These are phyloP conservation scores for Lasiodiplodia citricola DNA, from an alignment of 2,329 filamentous ascomycete genomes.

Conservation along the genomic window DNA sequence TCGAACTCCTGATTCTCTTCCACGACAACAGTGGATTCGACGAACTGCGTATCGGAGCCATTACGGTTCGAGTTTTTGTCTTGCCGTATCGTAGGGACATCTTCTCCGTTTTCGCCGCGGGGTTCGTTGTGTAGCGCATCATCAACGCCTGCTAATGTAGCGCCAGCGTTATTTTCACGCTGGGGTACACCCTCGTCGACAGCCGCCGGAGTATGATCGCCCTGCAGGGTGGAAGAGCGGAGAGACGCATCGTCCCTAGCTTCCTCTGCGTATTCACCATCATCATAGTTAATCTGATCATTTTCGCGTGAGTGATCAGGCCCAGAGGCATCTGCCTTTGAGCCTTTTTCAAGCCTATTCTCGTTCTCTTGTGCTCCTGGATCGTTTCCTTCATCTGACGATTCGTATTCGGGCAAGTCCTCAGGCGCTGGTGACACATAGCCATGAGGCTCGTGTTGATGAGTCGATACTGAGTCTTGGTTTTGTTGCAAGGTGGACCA, in stretches of 20 bases:
- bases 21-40: neutral
- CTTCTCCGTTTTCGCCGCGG: neutral
- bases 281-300: constrained; percentile 58
- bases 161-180: neutral
- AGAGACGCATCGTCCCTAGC: constrained; percentile 32
- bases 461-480: neutral
- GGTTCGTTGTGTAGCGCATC: neutral
- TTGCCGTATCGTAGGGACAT: neutral
- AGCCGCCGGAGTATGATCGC: constrained; percentile 35
- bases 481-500: neutral
- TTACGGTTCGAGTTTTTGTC: neutral
- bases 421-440: constrained; percentile 5
- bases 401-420: constrained; percentile 10
- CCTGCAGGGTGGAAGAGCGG: constrained; percentile 42
- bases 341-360: neutral
- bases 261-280: constrained; percentile 46
- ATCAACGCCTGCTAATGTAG: neutral
- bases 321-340: neutral
- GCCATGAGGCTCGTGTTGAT: neutral
- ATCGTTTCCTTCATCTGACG: neutral
- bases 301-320: constrained; percentile 34
- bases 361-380: neutral
- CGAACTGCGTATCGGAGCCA: neutral
- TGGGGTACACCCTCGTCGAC: constrained; percentile 17
- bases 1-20: neutral